phyloP scores from a whole-genome alignment of 2,329 filamentous ascomycete species.

The Phaeoacremonium minimum region DNA sequence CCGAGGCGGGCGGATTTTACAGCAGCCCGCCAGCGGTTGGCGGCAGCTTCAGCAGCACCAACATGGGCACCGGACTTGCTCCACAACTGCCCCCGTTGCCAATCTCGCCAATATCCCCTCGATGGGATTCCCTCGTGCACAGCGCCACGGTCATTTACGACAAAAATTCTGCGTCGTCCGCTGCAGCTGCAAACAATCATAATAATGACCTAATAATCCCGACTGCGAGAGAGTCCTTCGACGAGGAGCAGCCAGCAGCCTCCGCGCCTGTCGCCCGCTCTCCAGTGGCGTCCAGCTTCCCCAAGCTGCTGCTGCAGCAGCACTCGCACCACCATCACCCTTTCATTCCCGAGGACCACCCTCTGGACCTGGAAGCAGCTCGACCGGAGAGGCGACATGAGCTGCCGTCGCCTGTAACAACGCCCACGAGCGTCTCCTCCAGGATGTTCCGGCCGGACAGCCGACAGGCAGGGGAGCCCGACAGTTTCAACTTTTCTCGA shows the following conservation, averaged over 20 bases:
- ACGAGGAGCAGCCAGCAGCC: too few relatives aligned
- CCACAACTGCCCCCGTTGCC: slow-evolving; percentile 27
- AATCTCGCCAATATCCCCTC: slow-evolving; percentile 28
- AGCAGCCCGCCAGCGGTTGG: background rate
- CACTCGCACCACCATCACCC: slow-evolving; percentile 15
- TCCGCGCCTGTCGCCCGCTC: slow-evolving; percentile 5
- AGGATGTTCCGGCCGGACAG: slow-evolving; percentile 24
- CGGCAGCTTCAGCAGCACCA: background rate
- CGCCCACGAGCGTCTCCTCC: slow-evolving; percentile 11
- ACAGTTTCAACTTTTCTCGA: slow-evolving; percentile 52
- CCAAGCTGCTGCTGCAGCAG: slow-evolving; percentile 1
- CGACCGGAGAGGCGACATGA: slow-evolving; percentile 13
- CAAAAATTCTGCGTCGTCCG: slow-evolving; percentile 12
- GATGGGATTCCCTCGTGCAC: slow-evolving; percentile 41
- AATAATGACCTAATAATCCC: slow-evolving; percentile 9
- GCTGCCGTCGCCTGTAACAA: slow-evolving; percentile 9
- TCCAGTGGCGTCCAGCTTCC: slow-evolving; percentile 8
- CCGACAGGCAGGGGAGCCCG: slow-evolving; percentile 15
- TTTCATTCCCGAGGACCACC: slow-evolving; percentile 18
- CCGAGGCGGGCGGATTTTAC: background rate
- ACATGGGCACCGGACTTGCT: slow-evolving; percentile 11
- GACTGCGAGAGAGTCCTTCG: too few relatives aligned
- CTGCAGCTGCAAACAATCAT: slow-evolving; percentile 8
- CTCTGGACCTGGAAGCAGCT: slow-evolving; percentile 8
- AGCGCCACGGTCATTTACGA: slow-evolving; percentile 17